These are phyloP conservation scores for Fusarium brevicatenulatum DNA, from an alignment of 2,329 filamentous ascomycete genomes.

Conservation along the genomic window DNA sequence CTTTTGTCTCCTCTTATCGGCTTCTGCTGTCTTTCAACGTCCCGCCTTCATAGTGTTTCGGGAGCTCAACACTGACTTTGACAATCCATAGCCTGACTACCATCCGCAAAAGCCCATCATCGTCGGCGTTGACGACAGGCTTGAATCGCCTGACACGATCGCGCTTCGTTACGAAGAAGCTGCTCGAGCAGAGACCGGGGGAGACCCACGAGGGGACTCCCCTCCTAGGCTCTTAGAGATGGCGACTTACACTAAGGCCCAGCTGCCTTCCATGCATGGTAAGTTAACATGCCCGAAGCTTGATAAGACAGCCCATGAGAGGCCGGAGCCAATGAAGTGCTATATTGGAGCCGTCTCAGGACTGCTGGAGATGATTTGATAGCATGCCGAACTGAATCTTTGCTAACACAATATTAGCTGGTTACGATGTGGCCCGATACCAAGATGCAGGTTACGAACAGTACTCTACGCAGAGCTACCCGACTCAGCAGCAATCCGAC, in stretches of 20 bases:
- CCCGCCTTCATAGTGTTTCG: slow-evolving; percentile 32
- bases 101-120: slow-evolving; percentile 67
- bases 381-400: background rate
- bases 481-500: slow-evolving; percentile 60
- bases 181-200: slow-evolving; percentile 62
- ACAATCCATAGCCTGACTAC: slow-evolving; percentile 58
- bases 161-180: slow-evolving; percentile 67
- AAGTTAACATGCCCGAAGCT: slow-evolving; percentile 54
- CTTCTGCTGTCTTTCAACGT: slow-evolving; percentile 25
- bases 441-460: slow-evolving; percentile 66
- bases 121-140: slow-evolving; percentile 63
- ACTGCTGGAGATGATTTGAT: background rate
- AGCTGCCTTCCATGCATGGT: slow-evolving; percentile 84
- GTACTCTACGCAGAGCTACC: slow-evolving; percentile 60
- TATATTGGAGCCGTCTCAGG: background rate
- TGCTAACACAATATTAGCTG: slow-evolving; percentile 50
- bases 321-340: slow-evolving; percentile 7
- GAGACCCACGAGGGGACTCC: slow-evolving; percentile 66
- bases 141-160: slow-evolving; percentile 67
- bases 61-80: slow-evolving; percentile 43
- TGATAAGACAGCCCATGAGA: slow-evolving; percentile 38
- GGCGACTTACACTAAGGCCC: slow-evolving; percentile 76
- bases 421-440: slow-evolving; percentile 70
- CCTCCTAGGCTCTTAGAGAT: slow-evolving; percentile 55
- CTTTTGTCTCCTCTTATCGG: slow-evolving; percentile 17